These are phyloP conservation scores for Chloromonas sp. DNA, from an alignment of 163 green algal species.

Conservation along the genomic window DNA sequence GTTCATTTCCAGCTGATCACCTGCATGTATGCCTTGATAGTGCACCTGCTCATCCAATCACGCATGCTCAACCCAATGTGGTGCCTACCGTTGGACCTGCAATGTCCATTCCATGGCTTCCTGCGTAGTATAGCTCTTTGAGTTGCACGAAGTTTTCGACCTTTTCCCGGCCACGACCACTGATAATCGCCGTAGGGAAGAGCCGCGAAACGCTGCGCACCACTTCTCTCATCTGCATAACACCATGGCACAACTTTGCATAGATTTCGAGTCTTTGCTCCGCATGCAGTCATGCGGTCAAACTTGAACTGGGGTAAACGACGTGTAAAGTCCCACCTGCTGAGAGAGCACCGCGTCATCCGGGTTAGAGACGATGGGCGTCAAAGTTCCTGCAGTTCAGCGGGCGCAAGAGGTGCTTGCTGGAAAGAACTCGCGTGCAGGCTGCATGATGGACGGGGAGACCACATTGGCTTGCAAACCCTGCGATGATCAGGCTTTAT, in stretches of 20 bases:
- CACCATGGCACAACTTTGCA: not conserved
- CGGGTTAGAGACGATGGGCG: conserved; percentile 92
- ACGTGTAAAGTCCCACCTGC: conserved; percentile 29
- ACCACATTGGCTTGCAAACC: no score
- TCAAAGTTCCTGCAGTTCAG: conserved; percentile 62
- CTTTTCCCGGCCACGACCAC: conserved; percentile 83
- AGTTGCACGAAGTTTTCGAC: conserved; percentile 92
- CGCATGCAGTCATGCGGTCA: not conserved
- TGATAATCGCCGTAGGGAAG: conserved; percentile 95
- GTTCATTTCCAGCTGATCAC: not conserved
- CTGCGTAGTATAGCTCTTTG: conserved; percentile 92
- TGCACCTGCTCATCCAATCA: no score
- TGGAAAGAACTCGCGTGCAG: no score
- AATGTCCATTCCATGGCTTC: conserved; percentile 97
- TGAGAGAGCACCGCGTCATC: conserved; percentile 85
- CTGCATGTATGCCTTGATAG: not conserved
- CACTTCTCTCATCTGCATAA: conserved; percentile 64
- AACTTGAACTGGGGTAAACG: not conserved
- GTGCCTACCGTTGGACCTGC: conserved; percentile 57
- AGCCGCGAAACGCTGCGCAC: conserved; percentile 70
- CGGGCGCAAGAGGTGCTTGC: no score
- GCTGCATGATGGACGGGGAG: no score
- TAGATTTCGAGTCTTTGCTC: not conserved
- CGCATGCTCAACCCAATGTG: no score
- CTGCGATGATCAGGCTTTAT: no score